A percentile compares a stretch with the other conserved stretches of the same genome.
Conservation (phyloP, 441 rosid genomes). For the Erodium moschatum region DNA sequence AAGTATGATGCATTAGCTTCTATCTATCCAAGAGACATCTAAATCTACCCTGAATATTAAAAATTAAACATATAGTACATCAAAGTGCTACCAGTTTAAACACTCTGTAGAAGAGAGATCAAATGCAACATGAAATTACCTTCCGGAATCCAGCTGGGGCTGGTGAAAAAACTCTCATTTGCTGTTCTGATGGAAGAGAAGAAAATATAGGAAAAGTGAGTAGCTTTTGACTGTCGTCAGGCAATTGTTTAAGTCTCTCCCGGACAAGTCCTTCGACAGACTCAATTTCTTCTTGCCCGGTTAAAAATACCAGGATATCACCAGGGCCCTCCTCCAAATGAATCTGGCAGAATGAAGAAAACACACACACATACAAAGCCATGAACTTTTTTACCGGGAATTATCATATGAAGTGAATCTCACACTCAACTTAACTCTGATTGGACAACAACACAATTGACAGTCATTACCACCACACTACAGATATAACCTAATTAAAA, state of each 20-base stretch:
- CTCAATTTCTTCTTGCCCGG: conserved; percentile 96
- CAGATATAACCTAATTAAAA: conserved; percentile 5
- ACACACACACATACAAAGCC: conserved; percentile 8
- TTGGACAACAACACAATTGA: not conserved
- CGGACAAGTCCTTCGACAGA: conserved; percentile 58
- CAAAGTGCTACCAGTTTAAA: conserved; percentile 14
- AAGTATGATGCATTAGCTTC: not conserved
- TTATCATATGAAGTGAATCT: not conserved
- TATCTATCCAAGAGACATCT: not conserved
- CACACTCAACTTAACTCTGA: conserved; percentile 7
- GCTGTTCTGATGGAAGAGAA: conserved; percentile 90
- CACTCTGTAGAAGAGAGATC: conserved; percentile 1
- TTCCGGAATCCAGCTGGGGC: conserved; percentile 65
- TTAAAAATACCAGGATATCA: conserved; percentile 83
- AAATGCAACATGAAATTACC: conserved; percentile 35
- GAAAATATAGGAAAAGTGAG: conserved; percentile 60
- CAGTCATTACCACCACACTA: not conserved
- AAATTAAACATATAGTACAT: not conserved
- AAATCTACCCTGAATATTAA: not conserved
- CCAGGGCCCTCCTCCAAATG: conserved; percentile 72
- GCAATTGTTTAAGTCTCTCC: conserved; percentile 53
- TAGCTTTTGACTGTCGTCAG: conserved; percentile 54
- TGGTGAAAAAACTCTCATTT: conserved; percentile 66
- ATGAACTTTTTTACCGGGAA: not conserved
- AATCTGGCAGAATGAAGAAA: conserved; percentile 36